Base-by-base conservation (phyloP, 2,329 filamentous ascomycete species). In the Metarhizium anisopliae region DNA sequence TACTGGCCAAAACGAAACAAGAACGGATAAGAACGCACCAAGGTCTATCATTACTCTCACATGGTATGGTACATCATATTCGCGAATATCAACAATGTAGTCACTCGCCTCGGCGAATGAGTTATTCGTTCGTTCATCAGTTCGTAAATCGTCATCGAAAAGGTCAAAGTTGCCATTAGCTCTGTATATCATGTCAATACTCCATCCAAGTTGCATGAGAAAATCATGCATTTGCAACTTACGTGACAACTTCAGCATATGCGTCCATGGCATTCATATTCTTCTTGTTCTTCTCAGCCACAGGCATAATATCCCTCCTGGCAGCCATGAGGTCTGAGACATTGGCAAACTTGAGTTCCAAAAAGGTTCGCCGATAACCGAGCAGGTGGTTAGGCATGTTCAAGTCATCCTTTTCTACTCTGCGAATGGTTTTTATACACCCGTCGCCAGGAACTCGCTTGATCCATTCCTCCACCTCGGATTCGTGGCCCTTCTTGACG, bases 1-100 rank as follows among this genome's bases (percentile, higher is more conserved):
- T 18, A 6, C 7, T 7, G 20, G 18, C 25, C n/a, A 13, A 45
- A n/a, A 25, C 18, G 35, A 43, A 30, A 42, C 32, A 13, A 40
- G 49, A 20, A 43, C 32, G 11, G 16, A 38, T 51, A 2, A 8
- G 6, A 5, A 61, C 68, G 59, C 61, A 90, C 88, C 81, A 79
- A 90, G 83, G 74, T 99, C 94, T 75, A 99, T 99, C 73, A 95
- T 89, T 75, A 99, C 93, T 81, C 94, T 85, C 68, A 99, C 94
- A 78, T 99, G 94, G 77, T 99, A 99, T 61, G 94, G 95, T 66
- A 99, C 95, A 74, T 99, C 94, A 73, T 95, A 99, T 77, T 99
- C 94, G 79, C 94, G 86, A 70, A 99, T 95, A 81, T 99, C 95
- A 75, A 96, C 83, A 80, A 99, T 91, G 72, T 87, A 96, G 79